Conservation (phyloP, 768 basidiomycete species). For the Exidia glandulosa region DNA sequence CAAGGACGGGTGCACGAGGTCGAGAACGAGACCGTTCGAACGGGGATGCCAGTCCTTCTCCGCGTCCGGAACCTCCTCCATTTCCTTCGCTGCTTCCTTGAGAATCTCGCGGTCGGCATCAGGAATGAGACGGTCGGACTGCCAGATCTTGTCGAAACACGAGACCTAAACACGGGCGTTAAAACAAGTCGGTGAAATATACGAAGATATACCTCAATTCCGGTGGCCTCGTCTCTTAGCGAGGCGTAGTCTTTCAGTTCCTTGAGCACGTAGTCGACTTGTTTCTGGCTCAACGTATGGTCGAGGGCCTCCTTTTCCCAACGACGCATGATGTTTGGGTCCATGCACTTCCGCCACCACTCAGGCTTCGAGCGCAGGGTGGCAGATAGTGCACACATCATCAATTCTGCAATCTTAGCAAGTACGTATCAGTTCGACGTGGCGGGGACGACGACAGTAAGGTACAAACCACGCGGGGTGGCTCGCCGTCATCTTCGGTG, state of each 20-base stretch:
- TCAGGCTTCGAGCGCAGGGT: neutral
- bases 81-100: conserved; percentile 14
- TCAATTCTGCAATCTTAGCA: neutral
- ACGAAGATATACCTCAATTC: conserved; percentile 7
- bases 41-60: conserved; percentile 37
- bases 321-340: neutral
- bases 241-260: conserved; percentile 12
- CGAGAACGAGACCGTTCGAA: conserved; percentile 31
- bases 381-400: neutral
- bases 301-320: neutral
- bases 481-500: neutral
- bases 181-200: neutral
- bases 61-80: conserved; percentile 27
- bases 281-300: conserved; percentile 4
- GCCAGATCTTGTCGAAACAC: conserved; percentile 12
- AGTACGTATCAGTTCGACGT: neutral
- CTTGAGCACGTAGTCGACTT: conserved; percentile 11
- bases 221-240: conserved; percentile 9
- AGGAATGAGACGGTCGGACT: conserved; percentile 24
- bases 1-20: conserved; percentile 33
- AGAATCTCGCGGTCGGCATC: conserved; percentile 14
- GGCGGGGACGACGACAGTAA: neutral
- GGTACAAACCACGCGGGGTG: neutral
- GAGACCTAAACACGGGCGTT: conserved; percentile 5
- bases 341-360: neutral